Evolutionary conservation across 2,329 filamentous ascomycete species (phyloP), one percentile per base, ranked within the genome.

Genomic region (Pseudogymnoascus pannorum): DNA sequence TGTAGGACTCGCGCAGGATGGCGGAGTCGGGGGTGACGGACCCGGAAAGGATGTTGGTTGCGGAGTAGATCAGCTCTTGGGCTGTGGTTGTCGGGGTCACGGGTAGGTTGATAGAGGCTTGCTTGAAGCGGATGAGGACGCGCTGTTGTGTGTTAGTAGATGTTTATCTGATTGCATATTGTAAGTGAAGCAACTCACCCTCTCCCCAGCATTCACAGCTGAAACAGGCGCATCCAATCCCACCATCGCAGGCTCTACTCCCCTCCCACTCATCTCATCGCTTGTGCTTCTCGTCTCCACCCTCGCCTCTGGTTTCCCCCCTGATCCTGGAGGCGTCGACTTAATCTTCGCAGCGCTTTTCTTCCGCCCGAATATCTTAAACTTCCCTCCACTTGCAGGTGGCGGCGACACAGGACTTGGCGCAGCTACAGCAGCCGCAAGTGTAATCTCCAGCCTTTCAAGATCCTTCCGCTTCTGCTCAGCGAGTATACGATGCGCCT

Each of bases 1-100:
- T 77, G 72, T 92, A 97, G 18, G 82, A 84, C 73, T 97, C 93
- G 16, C 92, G 74, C 9, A 97, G 73, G n/a, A 94, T 80, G 59
- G 87, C 88, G 11, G 80, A 82, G 9, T 81, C 76, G 0, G 86
- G 79, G 64, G 87, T 81, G 63, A 96, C 86, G 1, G 77, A 75
- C 61, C 87, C 83, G 16, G 81, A 80, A 68, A 92, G 80, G 66
- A 81, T 77, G 31, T 83, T 81, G 3, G 87, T 80, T 3, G 88
- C 86, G 26, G 86, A 84, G 63, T 80, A 80, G 40, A 96, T 81
- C 31, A 96, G 77, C 64, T 96, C 90, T 11, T 83, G 77, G 0
- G 87, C 80, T 1, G 87, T 92, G 0, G 92, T 96, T 2, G 88
- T 85, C 2, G 85, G 82, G 2, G 81, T 88, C 38, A 97, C 81